Evolutionary conservation across 108 stramenopile genomes (phyloP).

Genomic region (Skeletonema menzelii): DNA sequence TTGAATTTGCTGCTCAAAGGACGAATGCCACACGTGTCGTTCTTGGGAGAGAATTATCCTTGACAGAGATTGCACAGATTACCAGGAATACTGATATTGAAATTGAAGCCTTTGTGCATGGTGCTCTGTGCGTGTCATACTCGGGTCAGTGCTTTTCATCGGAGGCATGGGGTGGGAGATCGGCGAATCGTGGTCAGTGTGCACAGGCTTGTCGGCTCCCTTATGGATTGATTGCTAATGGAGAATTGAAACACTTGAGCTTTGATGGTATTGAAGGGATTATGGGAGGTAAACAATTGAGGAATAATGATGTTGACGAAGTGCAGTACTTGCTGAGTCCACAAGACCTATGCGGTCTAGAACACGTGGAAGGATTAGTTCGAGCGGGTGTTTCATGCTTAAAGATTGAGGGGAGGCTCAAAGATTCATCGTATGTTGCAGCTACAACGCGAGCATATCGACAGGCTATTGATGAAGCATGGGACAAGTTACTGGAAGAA

Average conservation of each 20-base stretch:
- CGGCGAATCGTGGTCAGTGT: slow-evolving; percentile 80
- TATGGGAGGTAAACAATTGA: slow-evolving; percentile 11
- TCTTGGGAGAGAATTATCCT: slow-evolving; percentile 63
- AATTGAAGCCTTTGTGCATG: slow-evolving; percentile 81
- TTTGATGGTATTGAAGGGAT: slow-evolving; percentile 50
- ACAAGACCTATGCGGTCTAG: slow-evolving; percentile 79
- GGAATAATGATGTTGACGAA: slow-evolving; percentile 26
- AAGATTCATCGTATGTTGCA: slow-evolving; percentile 77
- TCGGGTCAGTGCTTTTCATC: slow-evolving; percentile 75
- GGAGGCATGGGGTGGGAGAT: slow-evolving; percentile 75
- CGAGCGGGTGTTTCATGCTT: slow-evolving; percentile 71
- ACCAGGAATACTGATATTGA: slow-evolving; percentile 44
- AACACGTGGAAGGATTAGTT: slow-evolving; percentile 63
- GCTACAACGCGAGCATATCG: slow-evolving; percentile 81
- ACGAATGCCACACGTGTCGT: slow-evolving; percentile 61
- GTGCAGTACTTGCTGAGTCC: slow-evolving; percentile 67
- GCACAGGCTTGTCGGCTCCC: slow-evolving; percentile 82
- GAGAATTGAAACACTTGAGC: slow-evolving; percentile 53
- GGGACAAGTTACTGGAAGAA: slow-evolving; percentile 54
- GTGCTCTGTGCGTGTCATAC: slow-evolving; percentile 75
- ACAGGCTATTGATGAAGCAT: slow-evolving; percentile 71
- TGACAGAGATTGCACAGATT: slow-evolving; percentile 59
- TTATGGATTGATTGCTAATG: slow-evolving; percentile 71
- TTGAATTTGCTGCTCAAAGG: slow-evolving; percentile 47
- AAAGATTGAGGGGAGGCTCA: slow-evolving; percentile 83